phyloP scores from a whole-genome alignment of 768 basidiomycete species.

The Leccinum disarticulatum region DNA sequence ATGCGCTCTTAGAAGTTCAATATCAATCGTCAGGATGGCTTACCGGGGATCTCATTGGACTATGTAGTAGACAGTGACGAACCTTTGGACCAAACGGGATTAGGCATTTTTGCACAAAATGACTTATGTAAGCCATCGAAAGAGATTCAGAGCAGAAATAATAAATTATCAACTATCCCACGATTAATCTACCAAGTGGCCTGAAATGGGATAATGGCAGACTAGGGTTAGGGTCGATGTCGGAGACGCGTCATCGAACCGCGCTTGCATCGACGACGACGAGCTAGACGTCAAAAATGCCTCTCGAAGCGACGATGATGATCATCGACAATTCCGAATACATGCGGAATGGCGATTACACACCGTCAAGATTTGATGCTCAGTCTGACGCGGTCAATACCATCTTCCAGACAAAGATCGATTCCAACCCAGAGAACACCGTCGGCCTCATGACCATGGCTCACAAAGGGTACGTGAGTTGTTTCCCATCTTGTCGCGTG shows the following conservation, averaged over 20 bases:
- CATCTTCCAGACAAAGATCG: constrained; percentile 89
- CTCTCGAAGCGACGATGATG: constrained; percentile 97
- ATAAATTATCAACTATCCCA: too few species aligned
- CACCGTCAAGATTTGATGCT: constrained; percentile 83
- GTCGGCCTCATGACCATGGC: constrained; percentile 99
- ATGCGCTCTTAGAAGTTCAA: too few species aligned
- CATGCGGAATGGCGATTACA: constrained; percentile 94
- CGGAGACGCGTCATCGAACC: constrained; percentile 29
- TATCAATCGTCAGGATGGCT: too few species aligned
- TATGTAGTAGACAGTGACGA: too few species aligned
- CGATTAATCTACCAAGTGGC: too few species aligned
- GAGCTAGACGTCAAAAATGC: constrained; percentile 56
- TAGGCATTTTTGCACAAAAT: too few species aligned
- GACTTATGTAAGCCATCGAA: too few species aligned
- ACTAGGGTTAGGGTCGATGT: constrained; percentile 25
- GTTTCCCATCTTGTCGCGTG: not conserved
- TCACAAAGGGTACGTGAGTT: constrained; percentile 75
- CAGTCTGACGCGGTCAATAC: constrained; percentile 90
- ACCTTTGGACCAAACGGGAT: too few species aligned
- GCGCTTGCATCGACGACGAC: not conserved
- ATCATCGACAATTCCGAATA: constrained; percentile 97
- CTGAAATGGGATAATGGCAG: not conserved
- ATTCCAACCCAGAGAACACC: constrained; percentile 96
- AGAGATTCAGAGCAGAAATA: too few species aligned
- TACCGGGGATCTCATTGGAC: too few species aligned